These are phyloP conservation scores for Aschersonia sp. DNA, from an alignment of 2,329 filamentous ascomycete species.

Conservation along the genomic window DNA sequence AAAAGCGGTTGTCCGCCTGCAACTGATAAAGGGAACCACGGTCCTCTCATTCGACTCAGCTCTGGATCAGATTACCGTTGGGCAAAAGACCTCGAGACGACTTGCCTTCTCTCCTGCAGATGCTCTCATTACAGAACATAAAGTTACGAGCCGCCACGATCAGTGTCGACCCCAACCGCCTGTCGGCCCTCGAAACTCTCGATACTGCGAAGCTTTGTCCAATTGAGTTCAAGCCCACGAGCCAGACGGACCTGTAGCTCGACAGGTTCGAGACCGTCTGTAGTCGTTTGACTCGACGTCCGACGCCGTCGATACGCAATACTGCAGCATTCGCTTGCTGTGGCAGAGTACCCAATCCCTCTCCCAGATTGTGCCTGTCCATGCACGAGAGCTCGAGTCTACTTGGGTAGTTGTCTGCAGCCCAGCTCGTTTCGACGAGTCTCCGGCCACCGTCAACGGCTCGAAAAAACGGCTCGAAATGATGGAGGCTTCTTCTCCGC, in stretches of 20 bases:
- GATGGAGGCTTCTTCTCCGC: slow-evolving; percentile 89
- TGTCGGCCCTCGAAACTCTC: not conserved
- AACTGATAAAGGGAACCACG: not conserved
- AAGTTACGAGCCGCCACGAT: not conserved
- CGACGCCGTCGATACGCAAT: not conserved
- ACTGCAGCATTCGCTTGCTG: slow-evolving; percentile 20
- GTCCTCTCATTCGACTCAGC: not conserved
- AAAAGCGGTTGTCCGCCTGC: slow-evolving; percentile 4
- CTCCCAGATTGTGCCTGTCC: not conserved
- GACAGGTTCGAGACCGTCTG: not conserved
- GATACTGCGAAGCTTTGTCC: not conserved
- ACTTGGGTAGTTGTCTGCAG: not conserved
- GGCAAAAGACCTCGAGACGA: slow-evolving; percentile 1
- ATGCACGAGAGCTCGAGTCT: not conserved
- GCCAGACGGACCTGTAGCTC: not conserved
- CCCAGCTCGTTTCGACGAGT: slow-evolving; percentile 1
- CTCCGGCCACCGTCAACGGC: slow-evolving; percentile 1
- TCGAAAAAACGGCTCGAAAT: slow-evolving; percentile 11
- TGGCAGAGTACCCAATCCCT: slow-evolving; percentile 3
- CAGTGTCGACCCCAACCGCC: not conserved
- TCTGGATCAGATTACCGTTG: not conserved
- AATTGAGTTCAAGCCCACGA: not conserved
- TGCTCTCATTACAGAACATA: not conserved
- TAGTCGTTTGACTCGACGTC: not conserved
- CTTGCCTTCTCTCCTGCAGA: slow-evolving; percentile 2